Percentiles rank a stretch among this genome's conserved stretches.
Conservation (phyloP, 768 basidiomycete species). For the Boletellus sp. region DNA sequence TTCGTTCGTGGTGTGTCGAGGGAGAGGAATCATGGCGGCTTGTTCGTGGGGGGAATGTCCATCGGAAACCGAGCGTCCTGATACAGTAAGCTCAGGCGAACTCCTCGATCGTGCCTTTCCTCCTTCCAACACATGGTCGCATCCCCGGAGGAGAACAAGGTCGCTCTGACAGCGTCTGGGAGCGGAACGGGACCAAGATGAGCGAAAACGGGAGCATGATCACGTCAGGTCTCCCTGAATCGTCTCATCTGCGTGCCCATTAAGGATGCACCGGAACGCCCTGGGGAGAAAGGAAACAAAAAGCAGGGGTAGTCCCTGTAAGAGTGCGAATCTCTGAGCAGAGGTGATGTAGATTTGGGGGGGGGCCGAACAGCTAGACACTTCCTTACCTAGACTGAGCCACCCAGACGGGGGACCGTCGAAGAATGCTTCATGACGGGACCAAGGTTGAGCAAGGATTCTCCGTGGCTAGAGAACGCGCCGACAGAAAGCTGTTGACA, state of each 20-base stretch:
- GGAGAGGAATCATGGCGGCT: background rate
- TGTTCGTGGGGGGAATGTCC: background rate
- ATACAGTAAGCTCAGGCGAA: background rate
- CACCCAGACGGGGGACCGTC: too few species aligned
- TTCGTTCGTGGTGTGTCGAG: background rate
- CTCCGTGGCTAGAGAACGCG: too few species aligned
- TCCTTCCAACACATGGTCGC: background rate
- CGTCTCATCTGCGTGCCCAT: background rate
- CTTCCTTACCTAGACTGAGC: background rate
- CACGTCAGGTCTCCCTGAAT: background rate
- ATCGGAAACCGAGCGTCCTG: background rate
- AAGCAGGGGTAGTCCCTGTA: background rate
- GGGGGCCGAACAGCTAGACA: background rate
- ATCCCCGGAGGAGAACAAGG: slow-evolving; percentile 6
- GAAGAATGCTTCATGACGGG: too few species aligned
- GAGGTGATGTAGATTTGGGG: background rate
- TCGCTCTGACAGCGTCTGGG: background rate
- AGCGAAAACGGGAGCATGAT: slow-evolving; percentile 5
- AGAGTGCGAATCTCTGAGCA: slow-evolving; percentile 1
- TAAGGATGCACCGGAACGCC: background rate
- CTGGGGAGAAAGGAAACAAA: background rate
- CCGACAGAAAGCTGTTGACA: background rate
- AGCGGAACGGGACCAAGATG: background rate
- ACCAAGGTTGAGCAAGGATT: too few species aligned
- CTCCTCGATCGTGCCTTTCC: background rate